Percentiles rank a stretch among this genome's conserved stretches.
Evolutionary conservation across 768 basidiomycete species (phyloP).

Genomic region (Coprinopsis sp.): DNA sequence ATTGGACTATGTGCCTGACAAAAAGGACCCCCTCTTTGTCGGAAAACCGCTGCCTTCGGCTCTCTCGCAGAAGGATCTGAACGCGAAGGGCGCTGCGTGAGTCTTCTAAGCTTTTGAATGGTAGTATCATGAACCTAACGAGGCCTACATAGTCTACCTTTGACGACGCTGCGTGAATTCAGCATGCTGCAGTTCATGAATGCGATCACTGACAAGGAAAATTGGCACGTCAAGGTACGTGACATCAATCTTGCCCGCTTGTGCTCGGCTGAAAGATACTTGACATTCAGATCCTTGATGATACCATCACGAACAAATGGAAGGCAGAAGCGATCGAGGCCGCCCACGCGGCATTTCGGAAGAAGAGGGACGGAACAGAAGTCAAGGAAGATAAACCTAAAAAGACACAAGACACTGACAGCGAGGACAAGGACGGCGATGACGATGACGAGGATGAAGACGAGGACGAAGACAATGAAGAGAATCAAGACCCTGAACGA

Average conservation of each 20-base stretch:
- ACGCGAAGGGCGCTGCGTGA: not conserved
- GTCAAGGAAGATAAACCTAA: not conserved
- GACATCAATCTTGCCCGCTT: not conserved
- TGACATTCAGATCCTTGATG: slow-evolving; percentile 18
- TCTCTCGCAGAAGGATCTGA: not conserved
- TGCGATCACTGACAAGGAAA: slow-evolving; percentile 27
- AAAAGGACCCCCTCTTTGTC: slow-evolving; percentile 5
- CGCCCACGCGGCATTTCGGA: slow-evolving; percentile 10
- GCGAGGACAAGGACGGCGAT: not conserved
- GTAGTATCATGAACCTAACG: no score
- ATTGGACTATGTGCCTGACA: slow-evolving; percentile 2
- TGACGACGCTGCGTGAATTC: slow-evolving; percentile 27
- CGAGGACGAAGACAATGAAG: slow-evolving; percentile 1
- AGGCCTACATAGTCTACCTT: slow-evolving; percentile 12
- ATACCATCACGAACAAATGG: slow-evolving; percentile 13
- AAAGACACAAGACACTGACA: not conserved
- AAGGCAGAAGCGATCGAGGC: slow-evolving; percentile 19
- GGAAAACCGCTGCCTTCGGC: slow-evolving; percentile 3
- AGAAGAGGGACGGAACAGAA: not conserved
- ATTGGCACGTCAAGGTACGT: slow-evolving; percentile 29
- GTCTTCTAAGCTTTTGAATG: not conserved
- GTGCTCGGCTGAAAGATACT: slow-evolving; percentile 14
- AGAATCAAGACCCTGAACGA: not conserved
- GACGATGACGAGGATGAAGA: not conserved
- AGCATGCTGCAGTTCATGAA: slow-evolving; percentile 34